These are phyloP conservation scores for Dimocarpus longan DNA, from an alignment of 345 rosid genomes.

Conservation along the genomic window DNA sequence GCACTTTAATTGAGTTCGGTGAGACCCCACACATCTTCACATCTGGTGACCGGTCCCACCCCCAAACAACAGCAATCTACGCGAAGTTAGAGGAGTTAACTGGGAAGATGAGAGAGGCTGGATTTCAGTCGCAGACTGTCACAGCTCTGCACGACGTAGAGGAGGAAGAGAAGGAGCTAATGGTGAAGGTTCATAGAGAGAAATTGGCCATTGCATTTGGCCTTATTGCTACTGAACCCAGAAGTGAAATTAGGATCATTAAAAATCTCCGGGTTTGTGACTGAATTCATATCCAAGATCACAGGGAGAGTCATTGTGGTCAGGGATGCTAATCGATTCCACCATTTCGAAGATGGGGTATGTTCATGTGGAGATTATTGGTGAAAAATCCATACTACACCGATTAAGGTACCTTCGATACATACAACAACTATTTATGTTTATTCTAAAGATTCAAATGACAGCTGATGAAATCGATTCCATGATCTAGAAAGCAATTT, in stretches of 20 bases:
- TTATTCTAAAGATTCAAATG: too few species aligned
- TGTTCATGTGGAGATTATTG: constrained; percentile 89
- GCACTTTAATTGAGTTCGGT: constrained; percentile 70
- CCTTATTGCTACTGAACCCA: constrained; percentile 64
- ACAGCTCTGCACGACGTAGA: constrained; percentile 78
- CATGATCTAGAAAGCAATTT: too few species aligned
- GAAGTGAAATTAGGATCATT: constrained; percentile 68
- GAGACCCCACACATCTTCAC: constrained; percentile 63
- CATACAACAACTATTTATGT: background rate
- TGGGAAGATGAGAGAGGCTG: constrained; percentile 75
- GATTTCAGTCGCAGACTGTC: constrained; percentile 62
- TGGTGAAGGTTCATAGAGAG: constrained; percentile 80
- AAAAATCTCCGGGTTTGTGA: constrained; percentile 88
- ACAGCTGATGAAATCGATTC: too few species aligned
- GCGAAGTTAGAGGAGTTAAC: constrained; percentile 58
- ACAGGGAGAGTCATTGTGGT: constrained; percentile 70
- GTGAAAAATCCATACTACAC: constrained; percentile 32
- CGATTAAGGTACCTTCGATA: background rate
- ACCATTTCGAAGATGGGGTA: constrained; percentile 72
- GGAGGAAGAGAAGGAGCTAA: constrained; percentile 81
- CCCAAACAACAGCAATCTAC: constrained; percentile 59
- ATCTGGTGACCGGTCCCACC: constrained; percentile 77
- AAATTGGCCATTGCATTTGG: constrained; percentile 84
- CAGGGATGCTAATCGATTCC: constrained; percentile 82
- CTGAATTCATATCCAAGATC: constrained; percentile 77